Conservation (phyloP, 2,329 filamentous ascomycete genomes). For the Cadophora gregata region DNA sequence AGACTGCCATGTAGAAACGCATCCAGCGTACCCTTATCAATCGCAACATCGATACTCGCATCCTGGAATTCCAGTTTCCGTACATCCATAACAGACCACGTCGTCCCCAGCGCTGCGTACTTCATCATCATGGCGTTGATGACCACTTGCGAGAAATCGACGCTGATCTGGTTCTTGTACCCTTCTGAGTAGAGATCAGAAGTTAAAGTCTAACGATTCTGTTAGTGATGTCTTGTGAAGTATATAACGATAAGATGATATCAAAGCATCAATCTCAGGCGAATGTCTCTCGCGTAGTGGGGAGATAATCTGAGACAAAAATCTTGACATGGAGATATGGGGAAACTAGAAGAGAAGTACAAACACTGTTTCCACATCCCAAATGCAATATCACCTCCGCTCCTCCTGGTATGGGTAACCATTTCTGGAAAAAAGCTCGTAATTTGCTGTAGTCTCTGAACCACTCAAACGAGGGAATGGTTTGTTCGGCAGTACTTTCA, state of each 20-base stretch:
- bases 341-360: conserved; percentile 24
- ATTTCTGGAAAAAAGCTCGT: conserved; percentile 52
- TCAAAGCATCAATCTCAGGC: neutral
- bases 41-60: conserved; percentile 57
- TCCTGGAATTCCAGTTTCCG: conserved; percentile 54
- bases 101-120: conserved; percentile 45
- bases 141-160: conserved; percentile 62
- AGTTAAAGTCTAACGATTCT: conserved; percentile 54
- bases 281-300: neutral
- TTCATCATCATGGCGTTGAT: conserved; percentile 57
- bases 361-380: conserved; percentile 62
- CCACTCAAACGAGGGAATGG: conserved; percentile 52
- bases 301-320: neutral
- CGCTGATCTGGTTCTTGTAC: conserved; percentile 58
- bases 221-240: neutral
- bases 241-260: neutral
- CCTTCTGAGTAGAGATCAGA: conserved; percentile 53
- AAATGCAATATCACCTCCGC: conserved; percentile 58
- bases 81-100: conserved; percentile 58
- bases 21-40: conserved; percentile 63
- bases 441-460: conserved; percentile 56
- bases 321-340: neutral
- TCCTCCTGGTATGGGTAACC: conserved; percentile 49
- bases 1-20: conserved; percentile 58
- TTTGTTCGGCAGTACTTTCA: neutral